Conservation (phyloP, 2,329 filamentous ascomycete genomes). For the Alternaria ventricosa region DNA sequence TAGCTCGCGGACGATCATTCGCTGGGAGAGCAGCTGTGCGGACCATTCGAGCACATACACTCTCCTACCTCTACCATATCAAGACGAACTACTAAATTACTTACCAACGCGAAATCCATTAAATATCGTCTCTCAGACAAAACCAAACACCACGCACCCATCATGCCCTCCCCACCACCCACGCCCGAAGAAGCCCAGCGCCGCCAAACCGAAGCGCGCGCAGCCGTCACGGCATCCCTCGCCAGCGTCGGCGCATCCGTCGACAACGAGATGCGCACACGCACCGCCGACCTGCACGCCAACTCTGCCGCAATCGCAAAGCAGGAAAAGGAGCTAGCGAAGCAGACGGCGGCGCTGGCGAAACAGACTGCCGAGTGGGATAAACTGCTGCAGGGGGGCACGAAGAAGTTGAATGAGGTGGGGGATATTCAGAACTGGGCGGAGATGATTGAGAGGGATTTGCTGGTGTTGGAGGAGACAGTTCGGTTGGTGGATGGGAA, state of each 20-base stretch:
- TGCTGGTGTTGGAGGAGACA: slow-evolving; percentile 51
- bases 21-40: slow-evolving; percentile 14
- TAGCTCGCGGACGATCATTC: not conserved
- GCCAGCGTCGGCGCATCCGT: slow-evolving; percentile 69
- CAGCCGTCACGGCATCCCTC: slow-evolving; percentile 58
- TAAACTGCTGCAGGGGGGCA: slow-evolving; percentile 67
- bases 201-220: slow-evolving; percentile 57
- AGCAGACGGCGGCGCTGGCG: slow-evolving; percentile 65
- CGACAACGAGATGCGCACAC: slow-evolving; percentile 70
- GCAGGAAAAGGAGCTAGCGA: slow-evolving; percentile 71
- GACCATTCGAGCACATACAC: slow-evolving; percentile 1
- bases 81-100: not conserved
- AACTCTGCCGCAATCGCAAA: slow-evolving; percentile 69
- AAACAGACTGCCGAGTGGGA: slow-evolving; percentile 71
- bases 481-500: slow-evolving; percentile 44
- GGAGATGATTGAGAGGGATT: slow-evolving; percentile 69
- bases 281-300: slow-evolving; percentile 71
- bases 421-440: slow-evolving; percentile 88
- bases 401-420: slow-evolving; percentile 74
- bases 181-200: slow-evolving; percentile 37
- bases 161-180: slow-evolving; percentile 34
- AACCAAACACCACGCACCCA: not conserved
- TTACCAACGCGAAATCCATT: not conserved
- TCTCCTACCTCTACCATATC: not conserved
- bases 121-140: not conserved